phyloP scores from a whole-genome alignment of 2,329 filamentous ascomycete genomes.

The Fusarium sp. region DNA sequence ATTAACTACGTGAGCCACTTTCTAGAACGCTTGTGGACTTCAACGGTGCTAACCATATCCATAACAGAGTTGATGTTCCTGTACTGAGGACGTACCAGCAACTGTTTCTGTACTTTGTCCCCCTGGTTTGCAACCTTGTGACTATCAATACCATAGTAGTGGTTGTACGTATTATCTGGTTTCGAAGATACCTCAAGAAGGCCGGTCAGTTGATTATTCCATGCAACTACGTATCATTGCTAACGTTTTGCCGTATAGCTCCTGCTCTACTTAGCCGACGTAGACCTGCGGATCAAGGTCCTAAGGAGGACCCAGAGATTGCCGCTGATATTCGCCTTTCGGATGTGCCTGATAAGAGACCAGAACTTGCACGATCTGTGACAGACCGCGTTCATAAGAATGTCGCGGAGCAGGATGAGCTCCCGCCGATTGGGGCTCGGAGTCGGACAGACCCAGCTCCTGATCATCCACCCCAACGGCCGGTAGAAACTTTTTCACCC shows the following conservation, averaged over 20 bases:
- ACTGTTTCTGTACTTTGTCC: conserved; percentile 63
- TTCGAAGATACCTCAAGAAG: conserved; percentile 58
- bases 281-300: neutral
- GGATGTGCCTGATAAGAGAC: conserved; percentile 3
- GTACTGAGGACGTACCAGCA: conserved; percentile 64
- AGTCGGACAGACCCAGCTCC: conserved; percentile 29
- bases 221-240: neutral
- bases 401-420: neutral
- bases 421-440: conserved; percentile 26
- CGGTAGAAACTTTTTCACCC: neutral
- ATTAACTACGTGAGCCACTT: conserved; percentile 59
- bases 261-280: conserved; percentile 31
- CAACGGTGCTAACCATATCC: conserved; percentile 15
- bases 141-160: conserved; percentile 65
- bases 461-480: neutral
- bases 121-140: conserved; percentile 61
- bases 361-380: conserved; percentile 11
- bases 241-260: conserved; percentile 17
- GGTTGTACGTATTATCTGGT: conserved; percentile 61
- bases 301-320: conserved; percentile 28
- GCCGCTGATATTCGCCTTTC: conserved; percentile 1
- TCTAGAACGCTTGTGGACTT: neutral
- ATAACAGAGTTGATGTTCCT: conserved; percentile 62
- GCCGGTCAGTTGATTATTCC: conserved; percentile 46
- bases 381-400: conserved; percentile 16